A percentile compares a stretch with the other conserved stretches of the same genome.
phyloP scores from a whole-genome alignment of 208 protist species.

The Crithidia bombi region DNA sequence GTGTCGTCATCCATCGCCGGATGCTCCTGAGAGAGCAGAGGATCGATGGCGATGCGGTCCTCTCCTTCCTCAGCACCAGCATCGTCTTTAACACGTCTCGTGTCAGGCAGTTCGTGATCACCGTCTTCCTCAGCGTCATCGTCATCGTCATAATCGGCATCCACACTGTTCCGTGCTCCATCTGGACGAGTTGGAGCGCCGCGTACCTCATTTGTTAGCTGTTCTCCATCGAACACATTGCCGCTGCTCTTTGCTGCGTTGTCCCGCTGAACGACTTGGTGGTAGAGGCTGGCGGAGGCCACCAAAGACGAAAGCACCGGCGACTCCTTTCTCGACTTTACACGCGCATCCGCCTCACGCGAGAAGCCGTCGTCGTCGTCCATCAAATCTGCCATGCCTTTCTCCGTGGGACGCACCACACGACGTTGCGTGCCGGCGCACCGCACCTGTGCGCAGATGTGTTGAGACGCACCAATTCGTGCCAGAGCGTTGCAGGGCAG shows the following conservation, averaged over 20 bases:
- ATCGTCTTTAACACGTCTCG: neutral
- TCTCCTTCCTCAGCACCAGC: neutral
- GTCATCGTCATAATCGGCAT: too few species aligned
- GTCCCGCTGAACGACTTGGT: neutral
- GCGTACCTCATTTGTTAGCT: too few species aligned
- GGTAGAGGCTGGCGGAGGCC: constrained; percentile 16
- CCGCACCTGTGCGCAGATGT: constrained; percentile 12
- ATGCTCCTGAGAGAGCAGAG: neutral
- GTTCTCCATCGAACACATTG: too few species aligned
- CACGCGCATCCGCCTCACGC: neutral
- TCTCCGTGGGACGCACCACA: constrained; percentile 26
- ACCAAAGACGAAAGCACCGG: constrained; percentile 14
- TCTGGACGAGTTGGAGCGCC: too few species aligned
- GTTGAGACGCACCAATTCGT: neutral
- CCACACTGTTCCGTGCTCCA: neutral
- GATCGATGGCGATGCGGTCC: neutral
- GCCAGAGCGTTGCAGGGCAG: neutral
- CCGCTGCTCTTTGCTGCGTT: neutral
- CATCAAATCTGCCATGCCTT: constrained; percentile 28
- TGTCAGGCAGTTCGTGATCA: neutral
- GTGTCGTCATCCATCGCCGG: neutral
- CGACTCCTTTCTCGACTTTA: neutral
- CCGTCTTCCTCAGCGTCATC: neutral
- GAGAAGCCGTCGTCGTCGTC: constrained; percentile 22
- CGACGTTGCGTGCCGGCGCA: constrained; percentile 24